These are phyloP conservation scores for Termitomyces sp. DNA, from an alignment of 768 basidiomycete genomes.

Conservation along the genomic window DNA sequence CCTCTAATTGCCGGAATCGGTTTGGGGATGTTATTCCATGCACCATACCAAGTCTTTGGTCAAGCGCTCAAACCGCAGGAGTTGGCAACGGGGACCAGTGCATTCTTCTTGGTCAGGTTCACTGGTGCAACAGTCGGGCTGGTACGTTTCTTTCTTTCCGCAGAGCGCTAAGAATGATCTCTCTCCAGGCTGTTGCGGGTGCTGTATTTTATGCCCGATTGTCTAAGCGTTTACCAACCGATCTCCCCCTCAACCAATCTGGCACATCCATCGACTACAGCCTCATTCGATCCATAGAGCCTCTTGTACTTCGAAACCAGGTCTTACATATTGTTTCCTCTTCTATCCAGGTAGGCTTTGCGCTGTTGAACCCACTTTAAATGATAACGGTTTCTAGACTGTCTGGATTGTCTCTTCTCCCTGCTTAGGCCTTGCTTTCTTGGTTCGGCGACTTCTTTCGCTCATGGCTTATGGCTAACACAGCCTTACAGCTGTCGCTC, in stretches of 20 bases:
- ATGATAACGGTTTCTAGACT: conserved; percentile 34
- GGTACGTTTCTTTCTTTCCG: conserved; percentile 37
- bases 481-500: conserved; percentile 33
- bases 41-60: conserved; percentile 79
- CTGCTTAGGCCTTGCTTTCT: conserved; percentile 58
- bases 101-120: conserved; percentile 85
- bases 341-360: conserved; percentile 56
- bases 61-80: conserved; percentile 61
- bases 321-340: conserved; percentile 52
- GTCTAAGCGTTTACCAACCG: conserved; percentile 43
- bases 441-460: conserved; percentile 35
- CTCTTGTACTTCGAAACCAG: conserved; percentile 38
- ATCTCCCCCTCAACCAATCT: conserved; percentile 35
- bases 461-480: neutral
- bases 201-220: conserved; percentile 63
- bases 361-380: neutral
- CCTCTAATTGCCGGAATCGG: conserved; percentile 75
- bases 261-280: conserved; percentile 53
- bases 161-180: conserved; percentile 14
- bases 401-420: conserved; percentile 76
- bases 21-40: conserved; percentile 81
- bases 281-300: conserved; percentile 41
- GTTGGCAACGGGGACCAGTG: conserved; percentile 76
- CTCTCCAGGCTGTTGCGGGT: conserved; percentile 65
- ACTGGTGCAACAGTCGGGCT: conserved; percentile 82